Evolutionary conservation across 2,329 filamentous ascomycete species (phyloP), one percentile per base, ranked within the genome.

Genomic region (Rhynchosporium secalis): DNA sequence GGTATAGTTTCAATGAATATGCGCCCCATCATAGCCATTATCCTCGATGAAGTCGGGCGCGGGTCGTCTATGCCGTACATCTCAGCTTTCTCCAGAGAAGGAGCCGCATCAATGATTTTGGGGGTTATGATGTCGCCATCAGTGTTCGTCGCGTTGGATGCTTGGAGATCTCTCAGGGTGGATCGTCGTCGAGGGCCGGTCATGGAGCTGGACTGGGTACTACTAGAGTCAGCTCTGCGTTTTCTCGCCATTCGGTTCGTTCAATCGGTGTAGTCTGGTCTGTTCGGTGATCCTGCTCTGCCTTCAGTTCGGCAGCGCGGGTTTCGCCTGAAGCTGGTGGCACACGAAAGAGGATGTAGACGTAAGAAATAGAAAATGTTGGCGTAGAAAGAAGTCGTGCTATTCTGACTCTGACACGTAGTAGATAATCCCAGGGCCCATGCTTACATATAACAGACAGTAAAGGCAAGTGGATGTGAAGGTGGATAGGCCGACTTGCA

Each of bases 1-100:
- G 85, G 83, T 62, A 88, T 82, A 3, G 81, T 83, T 72, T 83
- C 81, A 69, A 83, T 81, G 67, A 83, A 80, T 64, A 84, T 80
- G 68, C 80, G 79, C 61, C 80, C 80, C 46, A 78, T 77, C 65
- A 82, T 75, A 56, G 78, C 80, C 76, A 82, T 77, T 65, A 80
- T 76, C 70, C 79, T 80, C 65, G 79, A 80, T 68, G 78, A 78
- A 61, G 80, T 76, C 61, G 80, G 76, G 58, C 80, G 76, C 69
- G 80, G 77, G 74, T 83, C 80, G 72, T 81, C 77, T 71, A 83
- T 82, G 66, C 81, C 81, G 74, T 82, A 82, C 75, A 81, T 78
- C 66, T 82, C 77, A 64, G 81, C 81, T 75, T 83, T 81, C 72
- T 83, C 80, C 69, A 83, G 76, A 5, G 80, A 81, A 38, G 80